phyloP scores from a whole-genome alignment of 805 yeast genomes.

The Saccharomycopsis sp. region DNA sequence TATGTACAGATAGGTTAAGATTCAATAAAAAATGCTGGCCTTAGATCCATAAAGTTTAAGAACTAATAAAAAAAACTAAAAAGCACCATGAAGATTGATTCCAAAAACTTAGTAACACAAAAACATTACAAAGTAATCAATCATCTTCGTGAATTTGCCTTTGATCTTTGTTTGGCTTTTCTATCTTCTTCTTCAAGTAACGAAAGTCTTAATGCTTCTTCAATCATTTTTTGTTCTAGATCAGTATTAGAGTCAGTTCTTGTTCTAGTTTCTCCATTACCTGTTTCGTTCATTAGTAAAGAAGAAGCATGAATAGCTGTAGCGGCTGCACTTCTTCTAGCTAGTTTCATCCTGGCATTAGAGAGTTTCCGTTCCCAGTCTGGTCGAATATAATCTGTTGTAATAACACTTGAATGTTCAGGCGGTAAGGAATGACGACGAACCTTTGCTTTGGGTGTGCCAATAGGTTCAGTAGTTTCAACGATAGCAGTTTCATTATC shows the following conservation, averaged over 20 bases:
- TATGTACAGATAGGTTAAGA: too few species aligned
- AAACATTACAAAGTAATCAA: too few species aligned
- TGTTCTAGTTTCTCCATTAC: slow-evolving; percentile 14
- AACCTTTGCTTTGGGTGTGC: neutral
- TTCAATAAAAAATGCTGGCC: too few species aligned
- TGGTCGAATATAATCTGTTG: slow-evolving; percentile 79
- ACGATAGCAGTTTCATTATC: neutral
- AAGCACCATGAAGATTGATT: too few species aligned
- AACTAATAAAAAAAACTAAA: too few species aligned
- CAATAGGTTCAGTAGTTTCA: neutral
- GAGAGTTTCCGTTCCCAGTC: slow-evolving; percentile 79
- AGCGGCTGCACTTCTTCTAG: slow-evolving; percentile 87
- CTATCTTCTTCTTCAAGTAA: slow-evolving; percentile 60
- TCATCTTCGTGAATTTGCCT: too few species aligned
- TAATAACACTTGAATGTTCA: slow-evolving; percentile 57
- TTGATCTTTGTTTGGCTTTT: slow-evolving; percentile 21
- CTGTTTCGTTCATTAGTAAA: slow-evolving; percentile 25
- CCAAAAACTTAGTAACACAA: too few species aligned
- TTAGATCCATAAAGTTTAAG: too few species aligned
- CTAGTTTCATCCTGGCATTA: slow-evolving; percentile 65
- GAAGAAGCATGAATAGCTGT: slow-evolving; percentile 88
- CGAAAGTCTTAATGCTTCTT: slow-evolving; percentile 71
- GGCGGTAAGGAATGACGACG: slow-evolving; percentile 54
- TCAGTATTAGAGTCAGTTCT: slow-evolving; percentile 26
- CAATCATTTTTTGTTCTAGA: slow-evolving; percentile 68